Percentiles rank a stretch among this genome's conserved stretches.
These are phyloP conservation scores for Solanum medicagineum DNA, from an alignment of 257 asterid species.

Conservation along the genomic window DNA sequence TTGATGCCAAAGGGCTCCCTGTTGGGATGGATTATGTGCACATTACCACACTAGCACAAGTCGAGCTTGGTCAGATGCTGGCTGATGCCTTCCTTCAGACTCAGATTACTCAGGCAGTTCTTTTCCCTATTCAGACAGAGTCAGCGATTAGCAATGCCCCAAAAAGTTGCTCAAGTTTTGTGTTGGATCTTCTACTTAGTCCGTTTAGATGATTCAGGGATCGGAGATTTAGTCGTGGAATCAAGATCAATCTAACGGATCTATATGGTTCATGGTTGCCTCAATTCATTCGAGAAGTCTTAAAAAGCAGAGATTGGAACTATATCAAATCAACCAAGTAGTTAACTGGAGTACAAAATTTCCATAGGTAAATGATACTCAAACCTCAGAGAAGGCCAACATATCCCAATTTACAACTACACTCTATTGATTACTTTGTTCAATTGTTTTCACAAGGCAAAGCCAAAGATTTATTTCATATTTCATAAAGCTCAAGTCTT, in stretches of 20 bases:
- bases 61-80: conserved; percentile 22
- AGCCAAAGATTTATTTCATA: background rate
- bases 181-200: background rate
- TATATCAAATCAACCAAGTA: background rate
- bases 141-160: conserved; percentile 15
- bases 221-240: background rate
- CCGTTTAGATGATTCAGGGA: conserved; percentile 5
- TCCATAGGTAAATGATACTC: background rate
- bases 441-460: background rate
- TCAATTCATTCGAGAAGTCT: background rate
- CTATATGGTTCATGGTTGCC: background rate
- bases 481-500: background rate
- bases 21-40: conserved; percentile 24
- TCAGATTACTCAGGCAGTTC: conserved; percentile 11
- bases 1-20: conserved; percentile 26
- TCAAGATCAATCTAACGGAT: background rate
- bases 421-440: background rate
- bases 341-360: background rate
- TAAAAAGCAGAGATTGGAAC: background rate
- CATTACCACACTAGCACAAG: conserved; percentile 17
- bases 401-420: background rate
- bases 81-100: conserved; percentile 17
- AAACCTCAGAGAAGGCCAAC: background rate
- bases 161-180: conserved; percentile 9
- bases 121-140: conserved; percentile 21